These are phyloP conservation scores for Diaporthe amygdali DNA, from an alignment of 2,329 filamentous ascomycete species.

Conservation along the genomic window DNA sequence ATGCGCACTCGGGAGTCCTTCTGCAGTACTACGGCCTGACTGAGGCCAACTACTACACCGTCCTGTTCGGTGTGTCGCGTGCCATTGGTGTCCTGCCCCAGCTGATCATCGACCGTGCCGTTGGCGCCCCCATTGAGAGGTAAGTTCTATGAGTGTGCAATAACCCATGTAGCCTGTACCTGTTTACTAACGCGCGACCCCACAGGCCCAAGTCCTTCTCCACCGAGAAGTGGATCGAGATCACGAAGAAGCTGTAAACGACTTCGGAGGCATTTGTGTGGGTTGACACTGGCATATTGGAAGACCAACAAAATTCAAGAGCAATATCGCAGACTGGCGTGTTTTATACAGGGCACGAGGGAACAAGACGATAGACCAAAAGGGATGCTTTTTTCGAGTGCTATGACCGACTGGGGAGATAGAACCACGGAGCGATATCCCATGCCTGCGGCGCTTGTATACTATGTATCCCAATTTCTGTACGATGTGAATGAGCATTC, in stretches of 20 bases:
- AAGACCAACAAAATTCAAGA: slow-evolving; percentile 26
- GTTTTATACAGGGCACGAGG: slow-evolving; percentile 32
- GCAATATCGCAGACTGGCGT: slow-evolving; percentile 31
- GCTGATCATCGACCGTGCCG: slow-evolving; percentile 98
- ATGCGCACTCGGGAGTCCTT: slow-evolving; percentile 98
- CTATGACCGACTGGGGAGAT: slow-evolving; percentile 24
- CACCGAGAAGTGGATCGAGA: slow-evolving; percentile 94
- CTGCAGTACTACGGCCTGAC: slow-evolving; percentile 99
- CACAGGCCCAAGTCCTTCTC: slow-evolving; percentile 90
- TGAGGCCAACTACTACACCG: slow-evolving; percentile 99
- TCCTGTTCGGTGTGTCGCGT: slow-evolving; percentile 97
- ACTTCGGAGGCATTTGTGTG: not conserved
- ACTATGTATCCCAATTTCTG: slow-evolving; percentile 21
- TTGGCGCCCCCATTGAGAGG: slow-evolving; percentile 96
- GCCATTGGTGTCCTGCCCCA: slow-evolving; percentile 98
- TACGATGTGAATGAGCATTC: slow-evolving; percentile 17
- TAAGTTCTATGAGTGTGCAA: slow-evolving; percentile 30
- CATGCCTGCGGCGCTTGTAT: slow-evolving; percentile 27
- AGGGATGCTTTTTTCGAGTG: slow-evolving; percentile 28
- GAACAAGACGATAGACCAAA: slow-evolving; percentile 35
- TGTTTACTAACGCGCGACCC: slow-evolving; percentile 14
- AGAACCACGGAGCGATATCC: slow-evolving; percentile 26
- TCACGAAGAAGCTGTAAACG: slow-evolving; percentile 86
- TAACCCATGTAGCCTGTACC: not conserved
- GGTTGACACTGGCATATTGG: not conserved